Percentiles rank a stretch among this genome's conserved stretches.
Conservation (phyloP, 1,139 yeast species). For the Ashbya aceris region DNA sequence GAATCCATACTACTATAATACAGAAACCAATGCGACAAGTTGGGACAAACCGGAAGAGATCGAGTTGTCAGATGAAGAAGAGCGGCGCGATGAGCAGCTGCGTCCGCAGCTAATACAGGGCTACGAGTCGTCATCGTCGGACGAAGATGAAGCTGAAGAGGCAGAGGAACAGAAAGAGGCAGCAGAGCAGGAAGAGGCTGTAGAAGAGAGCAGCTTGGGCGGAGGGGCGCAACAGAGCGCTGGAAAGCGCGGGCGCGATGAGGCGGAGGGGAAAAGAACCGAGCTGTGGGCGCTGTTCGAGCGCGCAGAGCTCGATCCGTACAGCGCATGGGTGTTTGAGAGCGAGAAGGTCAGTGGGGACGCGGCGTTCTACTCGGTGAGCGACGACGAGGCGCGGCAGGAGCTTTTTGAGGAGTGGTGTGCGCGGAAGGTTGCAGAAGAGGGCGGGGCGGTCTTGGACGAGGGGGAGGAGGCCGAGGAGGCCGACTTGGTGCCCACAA, state of each 20-base stretch:
- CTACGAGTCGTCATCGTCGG: slow-evolving; percentile 1
- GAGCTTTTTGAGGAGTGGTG: slow-evolving; percentile 27
- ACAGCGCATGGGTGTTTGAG: slow-evolving; percentile 23
- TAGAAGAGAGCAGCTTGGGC: slow-evolving; percentile 5
- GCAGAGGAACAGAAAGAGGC: slow-evolving; percentile 2
- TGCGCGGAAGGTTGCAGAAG: slow-evolving; percentile 5
- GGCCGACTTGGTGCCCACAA: slow-evolving; percentile 19
- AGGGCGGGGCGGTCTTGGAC: slow-evolving; percentile 6
- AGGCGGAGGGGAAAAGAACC: slow-evolving; percentile 2
- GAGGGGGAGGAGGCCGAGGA: slow-evolving; percentile 13
- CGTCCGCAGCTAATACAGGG: slow-evolving; percentile 36
- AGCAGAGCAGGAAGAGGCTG: slow-evolving; percentile 6
- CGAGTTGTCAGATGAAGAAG: slow-evolving; percentile 3
- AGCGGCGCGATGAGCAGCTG: slow-evolving; percentile 28
- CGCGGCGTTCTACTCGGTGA: slow-evolving; percentile 15
- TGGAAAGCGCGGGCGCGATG: slow-evolving; percentile 3
- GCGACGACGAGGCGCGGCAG: slow-evolving; percentile 17
- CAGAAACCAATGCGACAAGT: slow-evolving; percentile 57
- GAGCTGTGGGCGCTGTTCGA: slow-evolving; percentile 16
- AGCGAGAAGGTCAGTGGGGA: slow-evolving; percentile 17
- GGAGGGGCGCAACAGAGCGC: slow-evolving; percentile 6
- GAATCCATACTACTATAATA: slow-evolving; percentile 60
- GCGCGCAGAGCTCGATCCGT: slow-evolving; percentile 18
- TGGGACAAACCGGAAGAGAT: slow-evolving; percentile 70
- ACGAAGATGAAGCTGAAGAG: not conserved